Evolutionary conservation across 371 early-diverging fungal species (phyloP).

Genomic region (Mortierella sp.): DNA sequence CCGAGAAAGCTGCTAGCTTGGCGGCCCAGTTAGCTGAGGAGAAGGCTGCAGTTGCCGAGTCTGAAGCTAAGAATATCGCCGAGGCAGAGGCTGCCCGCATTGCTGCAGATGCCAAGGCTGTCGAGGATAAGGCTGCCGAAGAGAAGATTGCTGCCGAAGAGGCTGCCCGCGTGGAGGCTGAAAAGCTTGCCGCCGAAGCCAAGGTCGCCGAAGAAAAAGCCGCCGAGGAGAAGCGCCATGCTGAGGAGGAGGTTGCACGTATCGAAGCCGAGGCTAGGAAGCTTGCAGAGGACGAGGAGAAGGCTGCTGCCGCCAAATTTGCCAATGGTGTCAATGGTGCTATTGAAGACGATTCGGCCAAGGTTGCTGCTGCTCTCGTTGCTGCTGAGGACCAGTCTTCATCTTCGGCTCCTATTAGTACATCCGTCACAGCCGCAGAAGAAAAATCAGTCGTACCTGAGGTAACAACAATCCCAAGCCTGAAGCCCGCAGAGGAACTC

Average conservation of each 20-base stretch:
- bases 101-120: constrained; percentile 19
- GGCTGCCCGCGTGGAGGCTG: constrained; percentile 11
- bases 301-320: constrained; percentile 12
- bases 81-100: constrained; percentile 56
- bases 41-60: constrained; percentile 51
- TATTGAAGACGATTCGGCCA: constrained; percentile 6
- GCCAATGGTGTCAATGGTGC: constrained; percentile 15
- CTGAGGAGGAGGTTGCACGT: constrained; percentile 14
- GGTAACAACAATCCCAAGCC: constrained; percentile 37
- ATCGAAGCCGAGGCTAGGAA: constrained; percentile 1
- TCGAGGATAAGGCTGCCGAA: constrained; percentile 14
- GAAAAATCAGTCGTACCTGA: constrained; percentile 33
- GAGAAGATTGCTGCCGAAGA: constrained; percentile 9
- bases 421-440: constrained; percentile 14
- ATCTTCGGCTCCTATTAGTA: constrained; percentile 14
- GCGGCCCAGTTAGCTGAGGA: constrained; percentile 54
- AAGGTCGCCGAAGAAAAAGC: constrained; percentile 58
- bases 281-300: constrained; percentile 12
- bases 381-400: constrained; percentile 27
- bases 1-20: constrained; percentile 32
- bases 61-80: constrained; percentile 33
- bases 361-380: constrained; percentile 18
- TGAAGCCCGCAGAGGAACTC: constrained; percentile 38
- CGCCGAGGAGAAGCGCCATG: constrained; percentile 49
- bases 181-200: constrained; percentile 13